Percentiles rank a stretch among this genome's conserved stretches.
phyloP scores from a whole-genome alignment of 352 stramenopile genomes.

The Phytophthora hibernalis region DNA sequence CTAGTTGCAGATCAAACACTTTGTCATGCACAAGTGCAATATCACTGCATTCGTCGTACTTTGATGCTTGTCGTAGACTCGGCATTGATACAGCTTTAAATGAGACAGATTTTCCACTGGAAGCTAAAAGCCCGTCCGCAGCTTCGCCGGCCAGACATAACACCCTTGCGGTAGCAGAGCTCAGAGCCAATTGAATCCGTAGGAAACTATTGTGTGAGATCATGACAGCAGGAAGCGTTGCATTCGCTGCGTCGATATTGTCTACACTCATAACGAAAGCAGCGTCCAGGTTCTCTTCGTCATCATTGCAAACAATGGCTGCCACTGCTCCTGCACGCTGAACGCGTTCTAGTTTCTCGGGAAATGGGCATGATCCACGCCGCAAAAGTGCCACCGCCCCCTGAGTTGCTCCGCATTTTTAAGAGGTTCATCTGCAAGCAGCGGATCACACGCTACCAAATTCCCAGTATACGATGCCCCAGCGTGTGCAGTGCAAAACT shows the following conservation, averaged over 20 bases:
- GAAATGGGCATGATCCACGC: constrained; percentile 72
- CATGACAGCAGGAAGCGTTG: constrained; percentile 77
- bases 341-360: constrained; percentile 68
- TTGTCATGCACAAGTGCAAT: background rate
- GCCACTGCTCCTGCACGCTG: constrained; percentile 63
- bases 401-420: constrained; percentile 44
- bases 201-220: constrained; percentile 56
- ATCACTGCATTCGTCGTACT: background rate
- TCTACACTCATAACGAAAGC: constrained; percentile 85
- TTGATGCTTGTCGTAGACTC: background rate
- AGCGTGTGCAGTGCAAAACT: constrained; percentile 60
- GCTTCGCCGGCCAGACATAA: constrained; percentile 60
- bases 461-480: constrained; percentile 51
- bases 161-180: constrained; percentile 41
- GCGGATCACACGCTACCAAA: constrained; percentile 56
- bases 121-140: constrained; percentile 41
- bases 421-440: constrained; percentile 51
- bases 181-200: constrained; percentile 33
- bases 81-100: constrained; percentile 33
- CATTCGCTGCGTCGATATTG: constrained; percentile 64
- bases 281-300: constrained; percentile 47
- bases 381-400: constrained; percentile 60
- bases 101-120: constrained; percentile 25
- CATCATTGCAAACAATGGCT: constrained; percentile 76
- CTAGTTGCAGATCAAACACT: constrained; percentile 25